These are phyloP conservation scores for Aciculoconidium aculeatum DNA, from an alignment of 805 yeast genomes.

Conservation along the genomic window DNA sequence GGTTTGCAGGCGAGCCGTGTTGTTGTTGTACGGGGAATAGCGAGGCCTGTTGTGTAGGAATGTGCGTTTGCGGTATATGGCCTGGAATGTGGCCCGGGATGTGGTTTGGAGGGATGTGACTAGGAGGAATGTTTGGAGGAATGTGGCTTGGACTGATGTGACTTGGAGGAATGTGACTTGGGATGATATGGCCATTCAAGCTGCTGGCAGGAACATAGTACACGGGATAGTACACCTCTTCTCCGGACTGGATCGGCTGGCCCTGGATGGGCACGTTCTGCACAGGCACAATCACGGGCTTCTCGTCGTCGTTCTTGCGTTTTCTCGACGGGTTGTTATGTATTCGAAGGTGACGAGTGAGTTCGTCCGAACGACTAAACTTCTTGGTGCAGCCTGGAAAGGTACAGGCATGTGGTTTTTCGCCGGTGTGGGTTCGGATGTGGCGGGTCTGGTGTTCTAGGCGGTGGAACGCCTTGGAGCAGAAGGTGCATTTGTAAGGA, in stretches of 20 bases:
- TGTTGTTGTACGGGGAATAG: not conserved
- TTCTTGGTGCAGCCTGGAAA: constrained; percentile 65
- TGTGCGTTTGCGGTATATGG: not conserved
- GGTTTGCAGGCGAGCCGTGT: not conserved
- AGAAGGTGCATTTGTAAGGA: constrained; percentile 71
- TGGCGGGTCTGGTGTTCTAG: constrained; percentile 77
- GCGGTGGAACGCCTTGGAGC: constrained; percentile 70
- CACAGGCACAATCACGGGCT: constrained; percentile 7
- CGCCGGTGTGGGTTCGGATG: constrained; percentile 76
- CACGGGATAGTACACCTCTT: constrained; percentile 22
- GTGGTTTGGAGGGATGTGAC: not conserved
- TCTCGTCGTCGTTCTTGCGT: constrained; percentile 37
- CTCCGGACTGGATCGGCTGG: constrained; percentile 5
- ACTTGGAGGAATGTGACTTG: not conserved
- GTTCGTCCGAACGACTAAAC: constrained; percentile 67
- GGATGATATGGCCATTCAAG: not conserved
- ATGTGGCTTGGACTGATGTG: not conserved
- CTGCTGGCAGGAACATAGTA: constrained; percentile 20
- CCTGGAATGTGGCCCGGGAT: not conserved
- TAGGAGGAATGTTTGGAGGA: constrained; percentile 8
- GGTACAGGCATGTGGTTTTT: constrained; percentile 72
- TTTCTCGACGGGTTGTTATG: constrained; percentile 67
- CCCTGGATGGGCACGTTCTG: constrained; percentile 6
- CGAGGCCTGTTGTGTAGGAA: no score
- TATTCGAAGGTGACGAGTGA: constrained; percentile 67